Conservation (phyloP, 2,329 filamentous ascomycete genomes). For the Rhynchosporium agropyri region DNA sequence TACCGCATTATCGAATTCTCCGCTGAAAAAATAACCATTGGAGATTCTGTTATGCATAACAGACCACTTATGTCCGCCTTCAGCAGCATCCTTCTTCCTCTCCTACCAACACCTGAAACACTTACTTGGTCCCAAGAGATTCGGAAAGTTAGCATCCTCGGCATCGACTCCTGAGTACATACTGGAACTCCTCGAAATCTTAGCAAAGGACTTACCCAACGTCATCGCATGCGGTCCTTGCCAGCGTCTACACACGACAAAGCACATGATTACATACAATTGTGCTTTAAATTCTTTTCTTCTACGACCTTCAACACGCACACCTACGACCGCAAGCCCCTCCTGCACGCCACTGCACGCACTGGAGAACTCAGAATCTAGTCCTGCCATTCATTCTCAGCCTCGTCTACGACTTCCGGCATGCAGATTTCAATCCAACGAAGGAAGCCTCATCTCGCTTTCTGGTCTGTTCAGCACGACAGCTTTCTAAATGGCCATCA, state of each 20-base stretch:
- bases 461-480: constrained; percentile 20
- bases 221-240: constrained; percentile 24
- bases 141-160: constrained; percentile 18
- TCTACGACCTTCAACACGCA: no score
- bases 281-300: no score
- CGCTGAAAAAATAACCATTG: constrained; percentile 13
- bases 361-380: no score
- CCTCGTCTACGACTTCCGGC: constrained; percentile 10
- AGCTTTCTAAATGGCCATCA: constrained; percentile 28
- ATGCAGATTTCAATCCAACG: constrained; percentile 16
- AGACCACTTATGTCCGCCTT: constrained; percentile 22
- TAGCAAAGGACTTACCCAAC: constrained; percentile 29
- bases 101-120: constrained; percentile 21
- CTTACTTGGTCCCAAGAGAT: constrained; percentile 17
- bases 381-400: constrained; percentile 5
- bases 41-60: constrained; percentile 24
- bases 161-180: constrained; percentile 3
- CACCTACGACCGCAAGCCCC: no score
- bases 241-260: constrained; percentile 25
- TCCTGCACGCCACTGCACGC: no score
- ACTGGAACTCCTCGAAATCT: constrained; percentile 22
- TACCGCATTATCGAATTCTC: constrained; percentile 15
- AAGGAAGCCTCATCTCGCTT: not conserved
- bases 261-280: constrained; percentile 25
- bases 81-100: constrained; percentile 26